phyloP scores from a whole-genome alignment of 768 basidiomycete species.

The Lactarius evosmus region DNA sequence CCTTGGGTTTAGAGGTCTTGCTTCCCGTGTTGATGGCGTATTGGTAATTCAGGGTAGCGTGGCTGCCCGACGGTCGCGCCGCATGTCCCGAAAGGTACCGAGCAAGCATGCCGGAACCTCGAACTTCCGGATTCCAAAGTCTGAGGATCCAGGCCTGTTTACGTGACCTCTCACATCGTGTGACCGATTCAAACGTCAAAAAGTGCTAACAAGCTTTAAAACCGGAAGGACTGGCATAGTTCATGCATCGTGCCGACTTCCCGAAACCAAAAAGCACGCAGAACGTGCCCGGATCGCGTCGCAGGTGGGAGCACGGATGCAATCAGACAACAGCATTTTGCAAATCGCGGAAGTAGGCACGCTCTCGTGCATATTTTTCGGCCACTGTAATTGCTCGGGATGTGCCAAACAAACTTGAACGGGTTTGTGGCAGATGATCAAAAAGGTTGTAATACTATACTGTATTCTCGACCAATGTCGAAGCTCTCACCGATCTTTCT shows the following conservation, averaged over 20 bases:
- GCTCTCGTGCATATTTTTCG: not conserved
- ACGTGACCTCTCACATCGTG: not conserved
- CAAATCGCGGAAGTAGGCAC: not conserved
- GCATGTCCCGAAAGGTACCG: not conserved
- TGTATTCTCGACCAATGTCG: no score
- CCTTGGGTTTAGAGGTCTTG: constrained; percentile 1
- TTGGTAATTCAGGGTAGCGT: not conserved
- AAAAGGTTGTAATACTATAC: not conserved
- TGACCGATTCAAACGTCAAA: not conserved
- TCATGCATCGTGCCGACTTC: not conserved
- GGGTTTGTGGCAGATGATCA: constrained; percentile 1
- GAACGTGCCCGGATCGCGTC: not conserved
- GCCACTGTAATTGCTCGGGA: not conserved
- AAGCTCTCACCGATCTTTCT: not conserved
- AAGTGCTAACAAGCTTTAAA: no score
- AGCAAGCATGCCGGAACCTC: not conserved
- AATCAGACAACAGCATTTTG: not conserved
- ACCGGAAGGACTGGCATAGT: not conserved
- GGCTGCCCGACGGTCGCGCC: not conserved
- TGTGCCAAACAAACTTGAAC: not conserved
- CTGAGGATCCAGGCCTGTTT: not conserved
- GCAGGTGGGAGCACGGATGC: not conserved
- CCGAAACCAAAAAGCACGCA: not conserved
- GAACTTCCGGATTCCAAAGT: not conserved
- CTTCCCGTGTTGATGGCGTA: not conserved